phyloP scores from a whole-genome alignment of 108 stramenopile species.

The Phaeodactylum tricornutum region DNA sequence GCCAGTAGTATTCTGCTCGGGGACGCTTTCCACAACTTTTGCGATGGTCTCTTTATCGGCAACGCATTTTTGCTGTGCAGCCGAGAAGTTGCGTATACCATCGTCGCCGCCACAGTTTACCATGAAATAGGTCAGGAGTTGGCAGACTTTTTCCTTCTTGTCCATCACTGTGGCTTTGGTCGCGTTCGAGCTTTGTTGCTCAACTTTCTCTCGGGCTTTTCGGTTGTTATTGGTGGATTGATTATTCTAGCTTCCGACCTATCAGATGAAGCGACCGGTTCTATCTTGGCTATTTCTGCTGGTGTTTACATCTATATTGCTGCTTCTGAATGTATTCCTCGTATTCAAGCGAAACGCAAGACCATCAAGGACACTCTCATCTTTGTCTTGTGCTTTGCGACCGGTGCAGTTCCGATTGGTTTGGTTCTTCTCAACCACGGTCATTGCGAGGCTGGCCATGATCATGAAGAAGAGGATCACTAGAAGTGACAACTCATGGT shows the following conservation, averaged over 20 bases:
- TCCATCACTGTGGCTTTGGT: constrained; percentile 40
- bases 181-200: constrained; percentile 31
- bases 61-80: constrained; percentile 53
- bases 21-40: constrained; percentile 69
- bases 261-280: constrained; percentile 30
- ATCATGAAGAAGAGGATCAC: too few species aligned
- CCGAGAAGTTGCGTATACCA: constrained; percentile 23
- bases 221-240: constrained; percentile 51
- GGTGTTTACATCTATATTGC: constrained; percentile 74
- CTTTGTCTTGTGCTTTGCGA: constrained; percentile 36
- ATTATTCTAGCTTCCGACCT: constrained; percentile 34
- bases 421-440: constrained; percentile 73
- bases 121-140: constrained; percentile 84
- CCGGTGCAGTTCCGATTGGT: constrained; percentile 72
- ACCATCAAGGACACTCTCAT: constrained; percentile 13
- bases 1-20: constrained; percentile 35
- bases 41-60: constrained; percentile 77
- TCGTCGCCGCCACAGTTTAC: constrained; percentile 44
- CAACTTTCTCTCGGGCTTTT: constrained; percentile 63
- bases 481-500: too few species aligned
- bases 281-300: constrained; percentile 52
- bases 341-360: constrained; percentile 17
- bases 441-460: constrained; percentile 42
- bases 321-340: constrained; percentile 41
- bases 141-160: constrained; percentile 73